phyloP scores from a whole-genome alignment of 2,329 filamentous ascomycete species.

The Nemania sp. region DNA sequence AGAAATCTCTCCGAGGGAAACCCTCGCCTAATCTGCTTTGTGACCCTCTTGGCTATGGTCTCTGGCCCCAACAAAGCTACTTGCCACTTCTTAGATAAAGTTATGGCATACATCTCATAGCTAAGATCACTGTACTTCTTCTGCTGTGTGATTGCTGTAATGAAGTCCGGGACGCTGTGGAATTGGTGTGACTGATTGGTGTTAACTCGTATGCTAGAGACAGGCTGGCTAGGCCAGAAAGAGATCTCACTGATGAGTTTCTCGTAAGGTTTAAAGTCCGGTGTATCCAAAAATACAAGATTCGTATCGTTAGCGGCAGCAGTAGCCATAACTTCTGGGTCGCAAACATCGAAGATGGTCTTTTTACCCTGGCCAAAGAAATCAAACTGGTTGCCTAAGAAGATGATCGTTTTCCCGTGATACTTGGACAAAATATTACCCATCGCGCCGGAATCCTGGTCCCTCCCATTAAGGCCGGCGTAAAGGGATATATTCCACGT shows the following conservation, averaged over 20 bases:
- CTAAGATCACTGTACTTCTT: conserved; percentile 15
- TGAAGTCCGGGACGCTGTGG: conserved; percentile 14
- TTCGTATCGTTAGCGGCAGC: conserved; percentile 24
- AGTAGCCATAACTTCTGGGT: conserved; percentile 23
- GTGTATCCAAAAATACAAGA: conserved; percentile 29
- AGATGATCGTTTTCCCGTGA: conserved; percentile 29
- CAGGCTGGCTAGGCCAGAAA: conserved; percentile 20
- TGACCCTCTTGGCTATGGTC: conserved; percentile 22
- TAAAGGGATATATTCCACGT: conserved; percentile 31
- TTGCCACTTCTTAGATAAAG: conserved; percentile 24
- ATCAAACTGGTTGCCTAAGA: conserved; percentile 19
- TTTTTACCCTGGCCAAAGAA: conserved; percentile 29
- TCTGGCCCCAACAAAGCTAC: conserved; percentile 8
- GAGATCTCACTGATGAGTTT: conserved; percentile 25
- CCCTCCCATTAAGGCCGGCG: conserved; percentile 14
- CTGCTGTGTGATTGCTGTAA: conserved; percentile 18
- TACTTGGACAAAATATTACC: conserved; percentile 19
- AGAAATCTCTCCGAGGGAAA: conserved; percentile 30
- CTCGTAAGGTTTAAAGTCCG: conserved; percentile 24
- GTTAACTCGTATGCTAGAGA: conserved; percentile 14
- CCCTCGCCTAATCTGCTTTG: conserved; percentile 25
- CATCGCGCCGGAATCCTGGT: conserved; percentile 17
- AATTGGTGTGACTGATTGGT: conserved; percentile 26
- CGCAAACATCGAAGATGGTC: conserved; percentile 24
- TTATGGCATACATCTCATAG: conserved; percentile 19